phyloP scores from a whole-genome alignment of 139 green algal genomes.

The Pseudopediastrum boryanum region DNA sequence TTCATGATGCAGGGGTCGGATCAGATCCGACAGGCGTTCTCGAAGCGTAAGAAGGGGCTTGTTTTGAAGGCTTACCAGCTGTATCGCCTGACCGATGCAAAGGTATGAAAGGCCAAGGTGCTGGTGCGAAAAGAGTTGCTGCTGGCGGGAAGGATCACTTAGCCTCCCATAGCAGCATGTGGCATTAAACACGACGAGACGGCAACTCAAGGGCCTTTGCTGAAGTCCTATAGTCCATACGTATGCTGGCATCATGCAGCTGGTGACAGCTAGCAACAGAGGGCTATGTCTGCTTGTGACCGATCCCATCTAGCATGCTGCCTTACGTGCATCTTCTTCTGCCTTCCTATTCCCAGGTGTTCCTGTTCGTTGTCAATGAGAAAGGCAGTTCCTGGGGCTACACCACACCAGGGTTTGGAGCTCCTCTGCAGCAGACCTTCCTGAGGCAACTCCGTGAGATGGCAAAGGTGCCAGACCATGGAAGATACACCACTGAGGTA shows the following conservation, averaged over 20 bases:
- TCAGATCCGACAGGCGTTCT: conserved; percentile 65
- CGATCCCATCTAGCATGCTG: too few relatives aligned
- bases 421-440: conserved; percentile 34
- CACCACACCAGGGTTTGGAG: conserved; percentile 55
- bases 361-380: conserved; percentile 69
- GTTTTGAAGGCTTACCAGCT: conserved; percentile 69
- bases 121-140: neutral
- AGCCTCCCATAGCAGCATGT: too few relatives aligned
- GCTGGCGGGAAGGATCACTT: neutral
- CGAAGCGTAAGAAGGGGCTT: conserved; percentile 66
- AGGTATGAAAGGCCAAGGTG: conserved; percentile 30
- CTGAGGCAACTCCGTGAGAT: conserved; percentile 52
- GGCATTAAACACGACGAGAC: too few relatives aligned
- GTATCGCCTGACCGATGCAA: conserved; percentile 57
- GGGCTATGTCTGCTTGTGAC: too few relatives aligned
- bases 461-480: conserved; percentile 33
- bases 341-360: conserved; percentile 43
- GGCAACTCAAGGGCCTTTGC: too few relatives aligned
- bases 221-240: too few relatives aligned
- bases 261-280: too few relatives aligned
- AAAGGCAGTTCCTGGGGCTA: conserved; percentile 70
- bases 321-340: neutral
- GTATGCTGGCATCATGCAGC: too few relatives aligned
- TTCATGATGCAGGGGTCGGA: conserved; percentile 54
- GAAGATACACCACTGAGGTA: conserved; percentile 46